Percentiles rank a stretch among this genome's conserved stretches.
Evolutionary conservation across 1,284 basidiomycete genomes (phyloP).

Genomic region (Leccinum subrobustum): DNA sequence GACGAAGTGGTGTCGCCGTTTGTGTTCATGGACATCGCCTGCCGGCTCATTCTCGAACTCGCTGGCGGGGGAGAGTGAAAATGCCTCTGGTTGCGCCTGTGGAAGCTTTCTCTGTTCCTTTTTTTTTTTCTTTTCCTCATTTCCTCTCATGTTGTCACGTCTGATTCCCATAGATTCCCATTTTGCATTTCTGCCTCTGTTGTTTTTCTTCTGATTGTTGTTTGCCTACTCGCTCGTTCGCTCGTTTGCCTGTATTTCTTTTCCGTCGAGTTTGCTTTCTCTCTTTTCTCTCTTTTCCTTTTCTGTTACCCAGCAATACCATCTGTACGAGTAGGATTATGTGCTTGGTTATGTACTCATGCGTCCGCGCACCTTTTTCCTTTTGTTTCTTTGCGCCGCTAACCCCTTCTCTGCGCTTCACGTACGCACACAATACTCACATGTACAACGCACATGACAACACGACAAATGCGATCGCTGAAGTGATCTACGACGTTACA

Average conservation of each 20-base stretch:
- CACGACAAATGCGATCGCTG: not conserved
- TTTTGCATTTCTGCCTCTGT: not conserved
- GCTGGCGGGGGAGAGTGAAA: conserved; percentile 58
- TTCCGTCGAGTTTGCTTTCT: conserved; percentile 2
- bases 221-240: conserved; percentile 8
- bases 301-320: conserved; percentile 20
- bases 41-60: conserved; percentile 75
- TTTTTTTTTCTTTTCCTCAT: not conserved
- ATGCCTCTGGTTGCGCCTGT: not conserved
- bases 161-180: conserved; percentile 23
- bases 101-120: not conserved
- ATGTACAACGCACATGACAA: not conserved
- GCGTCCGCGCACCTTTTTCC: not conserved
- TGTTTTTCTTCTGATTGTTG: conserved; percentile 10
- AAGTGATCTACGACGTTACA: not conserved
- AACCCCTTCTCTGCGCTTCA: not conserved
- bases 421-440: not conserved
- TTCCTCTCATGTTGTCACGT: conserved; percentile 15
- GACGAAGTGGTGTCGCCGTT: conserved; percentile 90
- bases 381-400: not conserved
- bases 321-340: conserved; percentile 29
- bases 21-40: conserved; percentile 96
- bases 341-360: conserved; percentile 6
- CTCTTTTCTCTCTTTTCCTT: not conserved
- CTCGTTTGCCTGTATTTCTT: conserved; percentile 7